Evolutionary conservation across 129 eudicot genomes (phyloP).

Genomic region (Cynara cardunculus): DNA sequence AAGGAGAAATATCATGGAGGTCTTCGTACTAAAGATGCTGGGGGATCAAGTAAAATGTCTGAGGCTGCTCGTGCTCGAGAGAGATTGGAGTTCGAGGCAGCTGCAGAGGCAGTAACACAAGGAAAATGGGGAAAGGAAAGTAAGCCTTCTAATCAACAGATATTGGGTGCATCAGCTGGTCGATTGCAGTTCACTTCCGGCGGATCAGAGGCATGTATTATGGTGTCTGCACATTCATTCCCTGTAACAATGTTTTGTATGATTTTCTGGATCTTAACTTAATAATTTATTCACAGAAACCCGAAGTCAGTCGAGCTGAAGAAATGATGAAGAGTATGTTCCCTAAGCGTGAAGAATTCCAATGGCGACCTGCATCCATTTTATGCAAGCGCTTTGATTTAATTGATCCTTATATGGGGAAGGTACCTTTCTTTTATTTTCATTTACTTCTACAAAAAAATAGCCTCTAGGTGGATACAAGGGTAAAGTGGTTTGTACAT

Average conservation of each 20-base stretch:
- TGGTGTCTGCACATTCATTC: neutral
- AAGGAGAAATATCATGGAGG: constrained; percentile 94
- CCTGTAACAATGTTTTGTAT: neutral
- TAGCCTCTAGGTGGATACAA: neutral
- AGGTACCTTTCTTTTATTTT: constrained; percentile 39
- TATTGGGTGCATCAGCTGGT: constrained; percentile 40
- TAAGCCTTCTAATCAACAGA: constrained; percentile 44
- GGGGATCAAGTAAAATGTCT: constrained; percentile 81
- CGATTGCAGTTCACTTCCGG: constrained; percentile 79
- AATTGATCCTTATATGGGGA: constrained; percentile 91
- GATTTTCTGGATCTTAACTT: neutral
- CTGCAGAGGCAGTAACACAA: constrained; percentile 65
- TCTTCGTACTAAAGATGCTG: constrained; percentile 77
- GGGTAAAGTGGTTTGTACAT: neutral
- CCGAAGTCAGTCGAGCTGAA: constrained; percentile 36
- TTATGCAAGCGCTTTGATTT: constrained; percentile 96
- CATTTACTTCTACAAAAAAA: neutral
- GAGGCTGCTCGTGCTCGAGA: constrained; percentile 98
- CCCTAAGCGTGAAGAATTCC: constrained; percentile 91
- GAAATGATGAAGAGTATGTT: constrained; percentile 45
- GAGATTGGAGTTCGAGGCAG: constrained; percentile 87
- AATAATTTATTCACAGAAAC: constrained; percentile 33
- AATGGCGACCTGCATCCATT: constrained; percentile 86
- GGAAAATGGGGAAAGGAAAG: constrained; percentile 62
- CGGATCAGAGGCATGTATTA: constrained; percentile 60